Base-by-base conservation (phyloP, 2,329 filamentous ascomycete genomes). In the Diaporthe batatas region DNA sequence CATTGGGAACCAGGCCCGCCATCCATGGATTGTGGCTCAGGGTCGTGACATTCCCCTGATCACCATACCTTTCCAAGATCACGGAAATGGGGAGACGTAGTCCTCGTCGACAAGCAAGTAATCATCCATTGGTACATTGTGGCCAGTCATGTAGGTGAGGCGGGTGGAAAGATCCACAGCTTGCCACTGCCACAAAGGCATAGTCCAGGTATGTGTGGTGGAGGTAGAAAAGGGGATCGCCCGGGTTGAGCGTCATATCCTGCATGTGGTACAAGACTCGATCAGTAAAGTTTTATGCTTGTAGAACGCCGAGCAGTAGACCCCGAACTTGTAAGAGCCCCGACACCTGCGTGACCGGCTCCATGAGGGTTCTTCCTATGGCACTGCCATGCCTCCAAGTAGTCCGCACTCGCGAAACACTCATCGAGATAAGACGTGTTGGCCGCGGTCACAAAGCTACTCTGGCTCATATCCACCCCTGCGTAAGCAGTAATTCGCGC, bases 141-240 rank as follows among this genome's bases (percentile, higher is more conserved):
- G 54, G 6, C 62, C 70, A 8, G 47, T 55, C 51, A 72, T 72
- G 21, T 72, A 51, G 42, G 18, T 23, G 3, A 68, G 53, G 7
- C 70, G 39, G 1, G 53, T 54, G 8, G 51, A 47, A 10, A 69
- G 62, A 18, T 72, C 54, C 11, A 59, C 44, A 7, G 49, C 58
- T 21, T 72, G 70, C 70, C 62, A 72, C 39, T 72, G 53, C 70
- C 70, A 72, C 70, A 39, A 72, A n/a, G 51, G 68, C 23, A 25
- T 65, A 36, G 32, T 72, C 70, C 34, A 72, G 29, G n/a, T 42
- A 72, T 1, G 70, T 65, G 21, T 69, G 70, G 49, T 72, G 70
- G 8, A 72, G 39, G 25, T 67, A 69, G 70, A 72, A 72, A 25
- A 72, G 53, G n/a, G 70, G 62, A 51, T 69, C 70, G 6, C 62